Percentiles rank a stretch among this genome's conserved stretches.
Evolutionary conservation across 495 filamentous ascomycete species (phyloP).

Genomic region (Penicillium macrosclerotiorum): DNA sequence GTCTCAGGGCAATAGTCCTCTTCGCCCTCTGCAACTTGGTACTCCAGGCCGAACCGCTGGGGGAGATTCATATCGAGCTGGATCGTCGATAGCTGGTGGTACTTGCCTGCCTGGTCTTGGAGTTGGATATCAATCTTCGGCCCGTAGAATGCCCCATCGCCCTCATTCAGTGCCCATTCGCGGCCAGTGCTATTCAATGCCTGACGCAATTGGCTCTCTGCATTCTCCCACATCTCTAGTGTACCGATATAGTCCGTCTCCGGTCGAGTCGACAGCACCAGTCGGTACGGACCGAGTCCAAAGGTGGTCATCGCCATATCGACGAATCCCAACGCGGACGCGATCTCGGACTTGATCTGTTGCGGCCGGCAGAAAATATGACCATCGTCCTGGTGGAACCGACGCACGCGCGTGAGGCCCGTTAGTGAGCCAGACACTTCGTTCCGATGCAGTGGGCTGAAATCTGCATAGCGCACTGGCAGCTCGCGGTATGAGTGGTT

Average conservation of each 20-base stretch:
- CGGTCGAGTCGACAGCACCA: slow-evolving; percentile 81
- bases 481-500: slow-evolving; percentile 76
- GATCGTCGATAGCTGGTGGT: slow-evolving; percentile 88
- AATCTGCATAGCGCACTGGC: slow-evolving; percentile 89
- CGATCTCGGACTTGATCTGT: slow-evolving; percentile 81
- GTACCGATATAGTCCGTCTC: slow-evolving; percentile 74
- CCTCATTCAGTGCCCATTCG: slow-evolving; percentile 69
- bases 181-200: slow-evolving; percentile 66
- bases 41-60: slow-evolving; percentile 74
- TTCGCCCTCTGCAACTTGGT: slow-evolving; percentile 52
- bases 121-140: slow-evolving; percentile 93
- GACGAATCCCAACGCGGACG: slow-evolving; percentile 75
- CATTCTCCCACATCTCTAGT: slow-evolving; percentile 75
- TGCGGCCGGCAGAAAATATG: slow-evolving; percentile 89
- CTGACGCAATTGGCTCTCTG: slow-evolving; percentile 68
- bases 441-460: slow-evolving; percentile 87
- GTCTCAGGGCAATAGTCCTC: slow-evolving; percentile 68
- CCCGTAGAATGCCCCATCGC: slow-evolving; percentile 92
- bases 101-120: slow-evolving; percentile 78
- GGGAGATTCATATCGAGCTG: slow-evolving; percentile 95
- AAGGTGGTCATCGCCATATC: slow-evolving; percentile 74
- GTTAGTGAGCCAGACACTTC: slow-evolving; percentile 83
- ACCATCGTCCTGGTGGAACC: slow-evolving; percentile 96
- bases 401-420: slow-evolving; percentile 80
- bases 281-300: slow-evolving; percentile 67